Percentiles rank a stretch among this genome's conserved stretches.
Evolutionary conservation across 257 asterid genomes (phyloP).

Genomic region (Nicotiana tabacum): DNA sequence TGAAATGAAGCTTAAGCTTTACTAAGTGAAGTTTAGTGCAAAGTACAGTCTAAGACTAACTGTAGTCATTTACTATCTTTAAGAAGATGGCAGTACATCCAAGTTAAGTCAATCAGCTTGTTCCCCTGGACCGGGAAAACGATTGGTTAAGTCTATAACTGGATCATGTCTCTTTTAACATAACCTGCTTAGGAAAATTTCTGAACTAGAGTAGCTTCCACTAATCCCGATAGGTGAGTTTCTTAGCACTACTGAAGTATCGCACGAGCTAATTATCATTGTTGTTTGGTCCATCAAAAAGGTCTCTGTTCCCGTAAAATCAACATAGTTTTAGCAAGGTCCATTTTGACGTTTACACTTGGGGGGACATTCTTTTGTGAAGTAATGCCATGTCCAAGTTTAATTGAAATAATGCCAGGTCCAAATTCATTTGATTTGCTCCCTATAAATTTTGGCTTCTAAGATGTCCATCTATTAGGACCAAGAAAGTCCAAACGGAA

Average conservation of each 20-base stretch:
- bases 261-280: not conserved
- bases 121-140: not conserved
- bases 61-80: not conserved
- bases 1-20: slow-evolving; percentile 3
- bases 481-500: not conserved
- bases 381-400: not conserved
- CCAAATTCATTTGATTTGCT: not conserved
- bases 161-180: not conserved
- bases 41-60: not conserved
- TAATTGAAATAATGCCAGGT: not conserved
- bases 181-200: not conserved
- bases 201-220: not conserved
- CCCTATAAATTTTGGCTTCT: not conserved
- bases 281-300: not conserved
- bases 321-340: not conserved
- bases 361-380: not conserved
- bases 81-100: not conserved
- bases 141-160: not conserved
- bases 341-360: not conserved
- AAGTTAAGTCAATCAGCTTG: not conserved
- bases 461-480: not conserved
- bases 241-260: not conserved
- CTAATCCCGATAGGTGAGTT: not conserved
- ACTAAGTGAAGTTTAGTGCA: not conserved
- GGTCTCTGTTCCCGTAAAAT: not conserved